Conservation (phyloP, 176 grass and related monocot species). For the Hordeum marinum region DNA sequence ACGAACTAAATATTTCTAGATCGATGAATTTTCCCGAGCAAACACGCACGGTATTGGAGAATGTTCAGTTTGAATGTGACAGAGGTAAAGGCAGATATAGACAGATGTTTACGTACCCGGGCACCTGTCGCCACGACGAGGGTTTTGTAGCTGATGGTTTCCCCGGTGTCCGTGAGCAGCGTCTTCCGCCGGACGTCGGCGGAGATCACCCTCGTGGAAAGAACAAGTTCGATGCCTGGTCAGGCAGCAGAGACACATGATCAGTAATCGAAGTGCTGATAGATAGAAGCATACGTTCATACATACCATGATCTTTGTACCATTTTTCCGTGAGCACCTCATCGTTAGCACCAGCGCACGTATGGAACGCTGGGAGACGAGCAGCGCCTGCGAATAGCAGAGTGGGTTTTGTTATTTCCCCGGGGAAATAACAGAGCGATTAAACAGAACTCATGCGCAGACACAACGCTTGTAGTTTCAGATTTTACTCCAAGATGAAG, state of each 20-base stretch:
- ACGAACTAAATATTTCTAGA: neutral
- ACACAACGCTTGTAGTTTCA: neutral
- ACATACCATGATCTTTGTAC: constrained; percentile 73
- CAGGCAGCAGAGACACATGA: neutral
- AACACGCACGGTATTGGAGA: neutral
- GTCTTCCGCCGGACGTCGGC: constrained; percentile 52
- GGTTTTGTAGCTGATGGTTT: constrained; percentile 70
- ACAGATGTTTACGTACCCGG: constrained; percentile 41
- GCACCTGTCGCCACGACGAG: constrained; percentile 88
- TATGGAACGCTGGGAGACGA: constrained; percentile 83
- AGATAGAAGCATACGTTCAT: neutral
- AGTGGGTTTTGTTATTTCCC: neutral
- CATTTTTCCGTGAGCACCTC: constrained; percentile 61
- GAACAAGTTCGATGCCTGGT: constrained; percentile 76
- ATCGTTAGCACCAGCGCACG: constrained; percentile 68
- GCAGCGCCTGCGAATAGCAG: constrained; percentile 33
- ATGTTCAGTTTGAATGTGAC: neutral
- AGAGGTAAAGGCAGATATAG: neutral
- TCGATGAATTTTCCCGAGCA: neutral
- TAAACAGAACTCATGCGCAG: no score
- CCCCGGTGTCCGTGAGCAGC: constrained; percentile 45
- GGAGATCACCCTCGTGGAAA: constrained; percentile 52
- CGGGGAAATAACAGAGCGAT: neutral
- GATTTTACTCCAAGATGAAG: neutral
- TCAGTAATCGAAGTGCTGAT: neutral